phyloP scores from a whole-genome alignment of 257 asterid species.

The Forsythia viridissima region DNA sequence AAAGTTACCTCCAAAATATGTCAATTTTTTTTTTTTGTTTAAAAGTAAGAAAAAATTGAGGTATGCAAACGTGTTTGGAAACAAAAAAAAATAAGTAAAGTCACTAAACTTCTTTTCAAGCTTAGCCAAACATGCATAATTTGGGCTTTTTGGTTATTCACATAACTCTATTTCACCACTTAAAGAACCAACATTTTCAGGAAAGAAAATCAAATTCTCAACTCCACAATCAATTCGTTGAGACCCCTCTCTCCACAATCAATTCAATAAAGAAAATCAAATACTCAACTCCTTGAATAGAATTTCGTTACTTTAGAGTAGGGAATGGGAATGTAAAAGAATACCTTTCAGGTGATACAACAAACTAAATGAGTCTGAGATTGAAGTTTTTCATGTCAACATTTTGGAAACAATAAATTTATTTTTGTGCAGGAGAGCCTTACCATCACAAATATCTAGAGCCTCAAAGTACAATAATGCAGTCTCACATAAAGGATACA shows the following conservation, averaged over 20 bases:
- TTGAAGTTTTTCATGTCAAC: no score
- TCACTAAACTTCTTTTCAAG: neutral
- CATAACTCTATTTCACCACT: neutral
- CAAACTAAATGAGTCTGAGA: no score
- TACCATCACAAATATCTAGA: neutral
- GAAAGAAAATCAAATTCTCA: neutral
- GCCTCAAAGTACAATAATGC: conserved; percentile 11
- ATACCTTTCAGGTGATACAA: no score
- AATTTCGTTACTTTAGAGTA: no score
- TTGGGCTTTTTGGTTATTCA: neutral
- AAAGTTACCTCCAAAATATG: neutral
- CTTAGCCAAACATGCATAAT: neutral
- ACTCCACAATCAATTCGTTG: neutral
- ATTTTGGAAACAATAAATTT: no score
- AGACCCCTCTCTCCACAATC: neutral
- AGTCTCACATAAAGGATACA: conserved; percentile 12
- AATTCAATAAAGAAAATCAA: no score
- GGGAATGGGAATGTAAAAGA: no score
- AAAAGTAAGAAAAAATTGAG: neutral
- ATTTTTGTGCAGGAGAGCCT: no score
- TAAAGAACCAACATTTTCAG: neutral
- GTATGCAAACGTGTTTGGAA: neutral
- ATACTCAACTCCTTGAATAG: no score
- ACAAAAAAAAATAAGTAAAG: neutral
- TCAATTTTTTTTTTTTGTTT: neutral